Conservation (phyloP, 768 basidiomycete species). For the Russula sp. region DNA sequence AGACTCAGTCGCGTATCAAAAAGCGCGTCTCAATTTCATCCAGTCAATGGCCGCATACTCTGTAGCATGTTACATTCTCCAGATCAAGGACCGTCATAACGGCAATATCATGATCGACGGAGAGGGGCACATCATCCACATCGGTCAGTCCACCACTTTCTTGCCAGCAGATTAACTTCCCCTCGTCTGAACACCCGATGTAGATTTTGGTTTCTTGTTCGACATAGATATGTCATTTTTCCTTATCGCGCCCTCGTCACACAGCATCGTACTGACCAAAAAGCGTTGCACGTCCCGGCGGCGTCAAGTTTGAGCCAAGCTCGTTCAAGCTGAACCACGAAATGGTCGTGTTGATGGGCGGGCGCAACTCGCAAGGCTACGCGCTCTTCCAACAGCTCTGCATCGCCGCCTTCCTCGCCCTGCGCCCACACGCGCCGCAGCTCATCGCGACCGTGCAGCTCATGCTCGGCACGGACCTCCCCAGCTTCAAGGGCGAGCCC, state of each 20-base stretch:
- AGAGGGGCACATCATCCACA: conserved; percentile 93
- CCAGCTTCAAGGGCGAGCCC: conserved; percentile 93
- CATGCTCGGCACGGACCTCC: conserved; percentile 92
- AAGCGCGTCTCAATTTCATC: conserved; percentile 90
- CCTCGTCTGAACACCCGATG: neutral
- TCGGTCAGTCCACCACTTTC: conserved; percentile 49
- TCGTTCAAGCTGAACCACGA: conserved; percentile 99
- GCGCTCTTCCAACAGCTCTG: conserved; percentile 89
- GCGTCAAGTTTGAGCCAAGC: conserved; percentile 96
- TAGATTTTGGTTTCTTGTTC: conserved; percentile 93
- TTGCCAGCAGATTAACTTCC: neutral
- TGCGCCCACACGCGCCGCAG: conserved; percentile 90
- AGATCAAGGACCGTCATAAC: conserved; percentile 98
- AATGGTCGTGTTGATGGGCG: conserved; percentile 98
- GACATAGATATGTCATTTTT: conserved; percentile 87
- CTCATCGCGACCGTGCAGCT: conserved; percentile 81
- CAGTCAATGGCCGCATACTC: conserved; percentile 99
- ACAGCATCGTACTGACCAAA: neutral
- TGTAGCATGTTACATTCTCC: conserved; percentile 93
- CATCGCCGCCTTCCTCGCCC: conserved; percentile 93
- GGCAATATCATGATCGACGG: conserved; percentile 99
- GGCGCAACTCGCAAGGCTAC: conserved; percentile 89
- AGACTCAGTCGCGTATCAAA: conserved; percentile 85
- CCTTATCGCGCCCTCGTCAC: conserved; percentile 2
- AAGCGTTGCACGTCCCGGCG: conserved; percentile 38